Percentiles rank a stretch among this genome's conserved stretches.
Conservation (phyloP, 2,329 filamentous ascomycete species). For the Ceratocystis cacaofunesta region DNA sequence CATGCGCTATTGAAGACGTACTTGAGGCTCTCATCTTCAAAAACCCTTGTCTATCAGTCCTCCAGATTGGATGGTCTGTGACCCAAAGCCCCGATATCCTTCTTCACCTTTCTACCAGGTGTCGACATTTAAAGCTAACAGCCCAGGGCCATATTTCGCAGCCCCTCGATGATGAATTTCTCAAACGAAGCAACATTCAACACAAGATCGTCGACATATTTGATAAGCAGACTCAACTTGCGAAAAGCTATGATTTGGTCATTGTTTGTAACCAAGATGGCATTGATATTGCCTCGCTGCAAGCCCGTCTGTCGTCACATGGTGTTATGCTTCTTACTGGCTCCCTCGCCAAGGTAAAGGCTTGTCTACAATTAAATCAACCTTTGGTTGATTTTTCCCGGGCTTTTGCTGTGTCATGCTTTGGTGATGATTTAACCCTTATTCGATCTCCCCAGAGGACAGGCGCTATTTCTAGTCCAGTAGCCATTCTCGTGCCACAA, state of each 20-base stretch:
- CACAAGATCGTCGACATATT: constrained; percentile 8
- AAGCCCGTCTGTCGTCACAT: neutral
- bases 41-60: constrained; percentile 26
- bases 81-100: neutral
- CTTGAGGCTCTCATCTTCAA: constrained; percentile 28
- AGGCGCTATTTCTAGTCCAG: neutral
- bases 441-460: neutral
- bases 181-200: neutral
- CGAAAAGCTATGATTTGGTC: constrained; percentile 6
- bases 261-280: constrained; percentile 7
- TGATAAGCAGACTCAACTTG: neutral
- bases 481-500: constrained; percentile 9
- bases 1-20: constrained; percentile 20
- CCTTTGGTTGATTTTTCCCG: neutral
- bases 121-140: neutral
- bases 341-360: neutral
- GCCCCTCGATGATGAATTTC: neutral
- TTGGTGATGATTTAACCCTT: constrained; percentile 5
- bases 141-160: neutral
- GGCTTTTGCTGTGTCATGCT: neutral
- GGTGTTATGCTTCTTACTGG: constrained; percentile 9
- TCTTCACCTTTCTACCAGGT: neutral
- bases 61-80: constrained; percentile 25
- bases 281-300: constrained; percentile 7
- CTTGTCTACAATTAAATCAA: constrained; percentile 7